These are phyloP conservation scores for Geranium incanum DNA, from an alignment of 441 rosid species.

Conservation along the genomic window DNA sequence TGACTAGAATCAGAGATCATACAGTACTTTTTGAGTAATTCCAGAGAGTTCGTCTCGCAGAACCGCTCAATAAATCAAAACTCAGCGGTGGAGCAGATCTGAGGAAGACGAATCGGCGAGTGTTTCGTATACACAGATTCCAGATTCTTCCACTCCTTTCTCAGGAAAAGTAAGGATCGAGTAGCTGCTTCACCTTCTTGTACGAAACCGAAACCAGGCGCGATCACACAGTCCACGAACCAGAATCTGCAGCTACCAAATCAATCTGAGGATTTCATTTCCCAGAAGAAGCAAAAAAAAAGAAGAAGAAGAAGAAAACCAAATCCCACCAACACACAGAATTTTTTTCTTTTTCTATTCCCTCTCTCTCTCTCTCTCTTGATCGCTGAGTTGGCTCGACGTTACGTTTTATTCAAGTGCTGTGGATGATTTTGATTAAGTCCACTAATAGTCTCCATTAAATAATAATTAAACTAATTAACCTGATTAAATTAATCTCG, in stretches of 20 bases:
- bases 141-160: slow-evolving; percentile 13
- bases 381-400: background rate
- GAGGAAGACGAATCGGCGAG: slow-evolving; percentile 23
- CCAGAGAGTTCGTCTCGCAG: background rate
- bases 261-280: background rate
- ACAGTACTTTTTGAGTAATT: slow-evolving; percentile 7
- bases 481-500: background rate
- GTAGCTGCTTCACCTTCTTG: slow-evolving; percentile 7
- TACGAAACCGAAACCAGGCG: slow-evolving; percentile 4
- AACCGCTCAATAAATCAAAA: background rate
- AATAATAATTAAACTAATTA: background rate
- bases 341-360: background rate
- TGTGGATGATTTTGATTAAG: background rate
- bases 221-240: slow-evolving; percentile 13
- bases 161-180: slow-evolving; percentile 28
- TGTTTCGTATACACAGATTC: slow-evolving; percentile 32
- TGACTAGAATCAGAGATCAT: background rate
- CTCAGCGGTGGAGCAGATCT: slow-evolving; percentile 17
- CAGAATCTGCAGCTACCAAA: slow-evolving; percentile 7
- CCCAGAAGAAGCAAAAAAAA: background rate
- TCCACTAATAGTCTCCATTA: background rate
- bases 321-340: background rate
- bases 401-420: background rate
- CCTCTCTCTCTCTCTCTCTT: background rate
- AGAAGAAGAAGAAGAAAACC: background rate